These are phyloP conservation scores for Tagetes patula DNA, from an alignment of 129 eudicot species.

Conservation along the genomic window DNA sequence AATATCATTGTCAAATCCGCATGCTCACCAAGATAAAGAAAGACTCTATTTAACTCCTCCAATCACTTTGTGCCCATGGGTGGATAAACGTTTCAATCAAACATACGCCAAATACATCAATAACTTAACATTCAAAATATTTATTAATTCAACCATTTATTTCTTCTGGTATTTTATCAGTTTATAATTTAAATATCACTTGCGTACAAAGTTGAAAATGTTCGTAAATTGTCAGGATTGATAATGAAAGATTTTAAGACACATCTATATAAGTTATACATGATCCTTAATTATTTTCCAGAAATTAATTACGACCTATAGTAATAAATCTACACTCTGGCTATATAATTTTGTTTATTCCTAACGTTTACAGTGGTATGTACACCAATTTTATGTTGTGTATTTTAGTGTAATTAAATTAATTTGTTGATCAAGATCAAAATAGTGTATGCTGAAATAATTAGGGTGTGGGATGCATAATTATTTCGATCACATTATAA, in stretches of 20 bases:
- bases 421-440: no score
- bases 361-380: no score
- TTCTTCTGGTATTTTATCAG: neutral
- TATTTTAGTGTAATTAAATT: no score
- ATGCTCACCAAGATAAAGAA: constrained; percentile 24
- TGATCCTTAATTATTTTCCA: no score
- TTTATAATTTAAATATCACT: neutral
- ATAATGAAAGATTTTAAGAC: neutral
- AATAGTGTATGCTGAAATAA: no score
- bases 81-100: constrained; percentile 30
- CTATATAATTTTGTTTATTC: no score
- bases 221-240: neutral
- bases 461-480: no score
- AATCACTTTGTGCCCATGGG: constrained; percentile 24
- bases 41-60: constrained; percentile 20
- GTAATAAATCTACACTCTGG: no score
- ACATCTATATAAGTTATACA: neutral
- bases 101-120: constrained; percentile 14
- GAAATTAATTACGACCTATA: no score
- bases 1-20: no score
- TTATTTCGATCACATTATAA: no score
- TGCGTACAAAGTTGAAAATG: constrained; percentile 16
- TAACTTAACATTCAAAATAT: neutral
- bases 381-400: no score
- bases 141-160: neutral